Conservation (phyloP, 768 basidiomycete species). For the Boletus sp. region DNA sequence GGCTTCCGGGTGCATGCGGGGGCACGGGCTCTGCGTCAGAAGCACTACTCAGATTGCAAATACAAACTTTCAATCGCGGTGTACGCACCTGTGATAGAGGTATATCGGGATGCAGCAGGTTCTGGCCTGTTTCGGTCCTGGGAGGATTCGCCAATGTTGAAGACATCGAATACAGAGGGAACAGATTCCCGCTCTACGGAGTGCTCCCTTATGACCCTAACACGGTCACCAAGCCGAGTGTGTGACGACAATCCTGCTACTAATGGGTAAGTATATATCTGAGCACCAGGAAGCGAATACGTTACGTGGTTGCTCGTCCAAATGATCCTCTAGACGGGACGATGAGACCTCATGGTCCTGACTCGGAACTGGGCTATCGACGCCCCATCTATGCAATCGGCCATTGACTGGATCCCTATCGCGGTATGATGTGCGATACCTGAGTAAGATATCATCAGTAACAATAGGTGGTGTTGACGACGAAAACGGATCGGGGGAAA, state of each 20-base stretch:
- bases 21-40: conserved; percentile 13
- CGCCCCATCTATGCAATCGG: conserved; percentile 5
- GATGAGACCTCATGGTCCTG: conserved; percentile 1
- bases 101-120: conserved; percentile 5
- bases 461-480: conserved; percentile 9
- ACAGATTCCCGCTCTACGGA: conserved; percentile 19
- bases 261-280: background rate
- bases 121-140: conserved; percentile 20
- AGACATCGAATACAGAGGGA: conserved; percentile 30
- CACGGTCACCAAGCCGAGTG: conserved; percentile 9
- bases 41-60: background rate
- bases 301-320: conserved; percentile 11
- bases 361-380: conserved; percentile 4
- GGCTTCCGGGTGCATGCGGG: conserved; percentile 12
- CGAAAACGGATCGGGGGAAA: conserved; percentile 17
- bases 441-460: conserved; percentile 14
- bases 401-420: conserved; percentile 1
- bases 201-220: conserved; percentile 22
- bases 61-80: background rate
- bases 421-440: conserved; percentile 9
- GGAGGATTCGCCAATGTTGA: conserved; percentile 22
- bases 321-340: conserved; percentile 8
- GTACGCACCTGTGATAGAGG: conserved; percentile 14
- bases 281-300: background rate
- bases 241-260: conserved; percentile 3